phyloP scores from a whole-genome alignment of 768 basidiomycete species.

The Imleria badia region DNA sequence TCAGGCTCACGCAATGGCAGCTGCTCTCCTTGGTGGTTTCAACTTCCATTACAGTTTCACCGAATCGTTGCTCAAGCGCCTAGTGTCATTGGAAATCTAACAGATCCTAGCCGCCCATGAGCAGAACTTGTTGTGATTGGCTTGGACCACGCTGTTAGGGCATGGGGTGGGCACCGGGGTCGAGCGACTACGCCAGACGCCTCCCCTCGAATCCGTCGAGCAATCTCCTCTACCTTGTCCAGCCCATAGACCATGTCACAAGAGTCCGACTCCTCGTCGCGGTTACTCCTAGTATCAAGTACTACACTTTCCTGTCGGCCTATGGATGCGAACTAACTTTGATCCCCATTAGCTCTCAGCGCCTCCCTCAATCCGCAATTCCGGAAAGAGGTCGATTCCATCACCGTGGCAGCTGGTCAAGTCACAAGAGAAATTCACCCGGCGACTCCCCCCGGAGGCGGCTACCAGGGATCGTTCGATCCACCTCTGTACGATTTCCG shows the following conservation, averaged over 20 bases:
- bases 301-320: background rate
- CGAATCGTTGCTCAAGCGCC: too few species aligned
- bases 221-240: too few species aligned
- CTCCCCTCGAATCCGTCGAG: too few species aligned
- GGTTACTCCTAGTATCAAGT: background rate
- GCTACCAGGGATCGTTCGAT: background rate
- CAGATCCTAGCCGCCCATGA: too few species aligned
- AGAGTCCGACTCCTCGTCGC: background rate
- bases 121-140: too few species aligned
- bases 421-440: background rate
- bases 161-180: too few species aligned
- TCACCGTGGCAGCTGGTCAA: background rate
- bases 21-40: too few species aligned
- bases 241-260: background rate
- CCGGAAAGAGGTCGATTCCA: background rate
- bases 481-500: background rate
- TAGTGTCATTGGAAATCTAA: too few species aligned
- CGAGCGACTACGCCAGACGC: too few species aligned
- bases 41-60: too few species aligned
- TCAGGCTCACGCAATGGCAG: too few species aligned
- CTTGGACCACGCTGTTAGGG: too few species aligned
- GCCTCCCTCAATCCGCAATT: background rate
- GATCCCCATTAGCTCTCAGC: background rate
- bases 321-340: background rate
- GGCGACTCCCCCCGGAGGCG: background rate